A percentile compares a stretch with the other conserved stretches of the same genome.
Conservation (phyloP, 257 asterid genomes). For the Capsicum pubescens region DNA sequence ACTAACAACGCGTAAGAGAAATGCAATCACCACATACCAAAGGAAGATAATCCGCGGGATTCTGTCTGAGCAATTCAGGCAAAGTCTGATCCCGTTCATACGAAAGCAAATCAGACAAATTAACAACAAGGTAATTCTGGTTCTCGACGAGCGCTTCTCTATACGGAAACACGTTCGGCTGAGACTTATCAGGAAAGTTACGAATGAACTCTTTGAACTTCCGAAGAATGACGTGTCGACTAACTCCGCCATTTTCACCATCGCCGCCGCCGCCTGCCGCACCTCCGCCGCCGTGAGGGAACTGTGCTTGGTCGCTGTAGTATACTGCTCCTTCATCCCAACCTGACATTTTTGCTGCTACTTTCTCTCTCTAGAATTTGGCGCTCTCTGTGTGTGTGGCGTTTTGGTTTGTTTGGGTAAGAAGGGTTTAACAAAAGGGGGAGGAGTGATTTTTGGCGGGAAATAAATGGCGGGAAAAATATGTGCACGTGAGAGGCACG, state of each 20-base stretch:
- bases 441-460: slow-evolving; percentile 61
- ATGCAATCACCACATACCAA: slow-evolving; percentile 27
- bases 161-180: slow-evolving; percentile 83
- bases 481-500: slow-evolving; percentile 36
- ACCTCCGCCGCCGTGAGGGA: slow-evolving; percentile 55
- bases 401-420: too few species aligned
- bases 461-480: slow-evolving; percentile 68
- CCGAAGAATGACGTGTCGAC: slow-evolving; percentile 80
- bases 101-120: slow-evolving; percentile 84
- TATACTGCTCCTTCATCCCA: slow-evolving; percentile 92
- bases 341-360: slow-evolving; percentile 66
- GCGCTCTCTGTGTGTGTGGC: neutral
- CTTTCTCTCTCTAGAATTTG: neutral
- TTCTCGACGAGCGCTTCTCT: slow-evolving; percentile 85
- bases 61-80: slow-evolving; percentile 79
- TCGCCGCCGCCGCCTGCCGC: slow-evolving; percentile 39
- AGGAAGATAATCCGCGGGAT: slow-evolving; percentile 91
- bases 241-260: slow-evolving; percentile 49
- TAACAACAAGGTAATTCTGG: slow-evolving; percentile 66
- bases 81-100: slow-evolving; percentile 85
- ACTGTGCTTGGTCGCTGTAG: slow-evolving; percentile 97
- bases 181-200: slow-evolving; percentile 78
- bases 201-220: slow-evolving; percentile 90
- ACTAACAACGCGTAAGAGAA: neutral
- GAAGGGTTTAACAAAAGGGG: neutral